These are phyloP conservation scores for Cutaneotrichosporon cutaneum DNA, from an alignment of 1,284 basidiomycete genomes.

Conservation along the genomic window DNA sequence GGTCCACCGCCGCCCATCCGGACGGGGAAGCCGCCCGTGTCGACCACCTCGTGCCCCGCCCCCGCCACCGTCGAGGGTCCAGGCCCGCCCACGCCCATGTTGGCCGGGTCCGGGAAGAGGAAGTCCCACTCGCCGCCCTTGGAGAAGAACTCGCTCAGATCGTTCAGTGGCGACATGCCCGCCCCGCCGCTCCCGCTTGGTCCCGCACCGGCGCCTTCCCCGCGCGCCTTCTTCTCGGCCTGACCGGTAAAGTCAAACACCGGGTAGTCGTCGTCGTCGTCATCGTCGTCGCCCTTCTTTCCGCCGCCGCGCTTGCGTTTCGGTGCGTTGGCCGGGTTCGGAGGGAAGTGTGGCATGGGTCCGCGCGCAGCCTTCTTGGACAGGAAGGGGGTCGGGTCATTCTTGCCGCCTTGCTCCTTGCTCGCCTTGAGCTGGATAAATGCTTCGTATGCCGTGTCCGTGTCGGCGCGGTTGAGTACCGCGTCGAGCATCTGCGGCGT, in stretches of 20 bases:
- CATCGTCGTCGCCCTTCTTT: slow-evolving; percentile 13
- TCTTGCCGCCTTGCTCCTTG: slow-evolving; percentile 32
- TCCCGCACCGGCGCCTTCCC: background rate
- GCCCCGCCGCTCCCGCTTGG: background rate
- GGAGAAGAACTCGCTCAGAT: slow-evolving; percentile 6
- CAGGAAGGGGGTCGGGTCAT: background rate
- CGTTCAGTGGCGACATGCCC: background rate
- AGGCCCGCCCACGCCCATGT: slow-evolving; percentile 17
- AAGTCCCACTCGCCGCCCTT: slow-evolving; percentile 22
- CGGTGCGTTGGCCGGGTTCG: slow-evolving; percentile 4
- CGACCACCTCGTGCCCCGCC: background rate
- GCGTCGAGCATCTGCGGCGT: slow-evolving; percentile 70
- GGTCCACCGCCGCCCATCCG: slow-evolving; percentile 11
- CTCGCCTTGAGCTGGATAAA: slow-evolving; percentile 60
- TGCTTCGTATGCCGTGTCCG: slow-evolving; percentile 85
- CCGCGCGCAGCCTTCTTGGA: slow-evolving; percentile 10
- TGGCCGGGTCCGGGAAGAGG: slow-evolving; percentile 19
- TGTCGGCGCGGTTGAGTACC: slow-evolving; percentile 77
- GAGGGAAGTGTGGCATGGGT: slow-evolving; percentile 10
- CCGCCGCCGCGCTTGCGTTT: slow-evolving; percentile 35
- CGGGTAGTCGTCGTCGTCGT: slow-evolving; percentile 4
- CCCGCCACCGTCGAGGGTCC: slow-evolving; percentile 13
- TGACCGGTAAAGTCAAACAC: background rate
- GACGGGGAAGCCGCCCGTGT: slow-evolving; percentile 8
- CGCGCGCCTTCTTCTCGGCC: background rate